Conservation (phyloP, 495 filamentous ascomycete genomes). For the Pyrenula aspistea region DNA sequence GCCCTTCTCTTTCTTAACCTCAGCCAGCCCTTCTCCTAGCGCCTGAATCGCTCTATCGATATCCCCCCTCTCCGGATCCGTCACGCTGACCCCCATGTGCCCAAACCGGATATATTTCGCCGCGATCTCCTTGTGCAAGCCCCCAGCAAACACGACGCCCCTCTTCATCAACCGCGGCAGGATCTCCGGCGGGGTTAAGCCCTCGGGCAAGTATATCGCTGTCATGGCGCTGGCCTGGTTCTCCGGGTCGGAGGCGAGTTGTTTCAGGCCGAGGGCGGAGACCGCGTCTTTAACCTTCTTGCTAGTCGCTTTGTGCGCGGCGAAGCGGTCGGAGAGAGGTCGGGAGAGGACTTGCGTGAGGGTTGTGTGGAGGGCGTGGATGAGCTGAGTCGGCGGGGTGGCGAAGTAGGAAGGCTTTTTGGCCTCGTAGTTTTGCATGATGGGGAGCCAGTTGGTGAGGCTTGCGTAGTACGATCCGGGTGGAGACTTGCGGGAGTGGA, state of each 20-base stretch:
- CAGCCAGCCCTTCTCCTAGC: conserved; percentile 58
- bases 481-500: conserved; percentile 66
- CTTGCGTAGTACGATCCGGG: conserved; percentile 85
- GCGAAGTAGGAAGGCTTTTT: conserved; percentile 97
- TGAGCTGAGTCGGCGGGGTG: conserved; percentile 85
- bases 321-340: conserved; percentile 70
- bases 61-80: conserved; percentile 42
- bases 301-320: conserved; percentile 59
- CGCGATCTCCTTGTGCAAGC: conserved; percentile 79
- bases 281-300: conserved; percentile 74
- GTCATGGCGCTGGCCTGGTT: conserved; percentile 97
- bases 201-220: conserved; percentile 86
- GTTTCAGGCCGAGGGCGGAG: conserved; percentile 67
- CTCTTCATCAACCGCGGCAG: conserved; percentile 79
- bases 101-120: conserved; percentile 66
- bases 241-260: conserved; percentile 71
- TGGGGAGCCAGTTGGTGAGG: conserved; percentile 94
- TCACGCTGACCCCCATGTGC: conserved; percentile 93
- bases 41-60: conserved; percentile 72
- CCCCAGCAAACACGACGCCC: conserved; percentile 87
- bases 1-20: conserved; percentile 46
- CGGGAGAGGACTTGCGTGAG: conserved; percentile 71
- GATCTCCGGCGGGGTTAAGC: conserved; percentile 63
- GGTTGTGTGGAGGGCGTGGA: conserved; percentile 91
- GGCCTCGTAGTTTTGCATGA: conserved; percentile 98